A percentile compares a stretch with the other conserved stretches of the same genome.
Evolutionary conservation across 192 early-diverging fungal genomes (phyloP).

Genomic region (Dispira simplex): DNA sequence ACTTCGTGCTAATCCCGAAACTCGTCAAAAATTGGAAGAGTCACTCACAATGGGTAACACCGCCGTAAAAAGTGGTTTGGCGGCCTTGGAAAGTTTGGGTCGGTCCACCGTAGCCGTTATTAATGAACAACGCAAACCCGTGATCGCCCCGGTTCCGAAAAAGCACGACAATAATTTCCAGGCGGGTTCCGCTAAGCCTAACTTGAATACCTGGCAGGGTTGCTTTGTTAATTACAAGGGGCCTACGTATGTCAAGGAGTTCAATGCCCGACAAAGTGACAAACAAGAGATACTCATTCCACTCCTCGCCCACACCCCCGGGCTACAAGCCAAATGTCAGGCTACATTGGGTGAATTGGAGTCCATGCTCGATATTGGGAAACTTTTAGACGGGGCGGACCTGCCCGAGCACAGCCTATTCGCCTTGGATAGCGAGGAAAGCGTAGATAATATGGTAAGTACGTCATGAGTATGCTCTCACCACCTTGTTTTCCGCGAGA

Average conservation of each 20-base stretch:
- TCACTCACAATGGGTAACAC: background rate
- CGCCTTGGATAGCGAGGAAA: background rate
- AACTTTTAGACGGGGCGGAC: background rate
- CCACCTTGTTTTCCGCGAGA: background rate
- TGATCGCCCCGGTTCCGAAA: background rate
- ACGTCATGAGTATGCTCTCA: background rate
- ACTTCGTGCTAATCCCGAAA: slow-evolving; percentile 4
- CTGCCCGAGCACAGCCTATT: background rate
- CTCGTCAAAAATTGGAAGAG: background rate
- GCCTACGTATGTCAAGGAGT: too few species aligned
- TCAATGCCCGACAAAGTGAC: background rate
- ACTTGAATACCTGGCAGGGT: background rate
- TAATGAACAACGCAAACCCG: background rate
- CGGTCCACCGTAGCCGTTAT: background rate
- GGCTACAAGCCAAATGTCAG: background rate
- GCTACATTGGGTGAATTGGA: background rate
- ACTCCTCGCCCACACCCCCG: background rate
- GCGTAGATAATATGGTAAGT: background rate
- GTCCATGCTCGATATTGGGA: background rate
- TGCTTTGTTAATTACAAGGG: slow-evolving; percentile 7
- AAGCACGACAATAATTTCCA: background rate
- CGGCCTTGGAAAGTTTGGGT: slow-evolving; percentile 4
- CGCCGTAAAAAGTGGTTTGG: background rate
- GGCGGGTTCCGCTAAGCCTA: background rate
- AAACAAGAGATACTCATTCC: background rate